phyloP scores from a whole-genome alignment of 306 rosid species.

The Potentilla sterilis region DNA sequence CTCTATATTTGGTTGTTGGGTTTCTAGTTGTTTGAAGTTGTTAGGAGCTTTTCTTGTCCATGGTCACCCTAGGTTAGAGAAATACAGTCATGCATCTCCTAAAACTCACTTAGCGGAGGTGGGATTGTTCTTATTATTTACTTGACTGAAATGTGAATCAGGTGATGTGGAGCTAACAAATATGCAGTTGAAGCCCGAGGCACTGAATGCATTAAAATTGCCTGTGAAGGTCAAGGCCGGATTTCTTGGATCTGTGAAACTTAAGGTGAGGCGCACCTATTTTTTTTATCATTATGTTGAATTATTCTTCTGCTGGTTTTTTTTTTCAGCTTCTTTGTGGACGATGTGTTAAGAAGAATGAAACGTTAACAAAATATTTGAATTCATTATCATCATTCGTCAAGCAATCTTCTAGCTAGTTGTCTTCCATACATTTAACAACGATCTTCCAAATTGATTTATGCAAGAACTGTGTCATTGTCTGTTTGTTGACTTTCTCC shows the following conservation, averaged over 20 bases:
- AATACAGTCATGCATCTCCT: neutral
- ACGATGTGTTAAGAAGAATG: neutral
- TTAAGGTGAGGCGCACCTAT: conserved; percentile 55
- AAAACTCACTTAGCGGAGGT: neutral
- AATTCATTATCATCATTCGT: neutral
- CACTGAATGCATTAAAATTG: conserved; percentile 87
- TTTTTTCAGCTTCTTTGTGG: neutral
- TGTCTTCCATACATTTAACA: neutral
- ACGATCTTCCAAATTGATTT: neutral
- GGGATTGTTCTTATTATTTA: neutral
- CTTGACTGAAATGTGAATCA: conserved; percentile 35
- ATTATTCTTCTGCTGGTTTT: conserved; percentile 7
- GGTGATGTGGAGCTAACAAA: conserved; percentile 98
- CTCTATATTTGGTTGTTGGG: no score
- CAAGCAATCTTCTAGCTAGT: conserved; percentile 2
- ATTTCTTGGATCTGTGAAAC: conserved; percentile 97
- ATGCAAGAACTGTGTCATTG: neutral
- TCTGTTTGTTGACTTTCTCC: neutral
- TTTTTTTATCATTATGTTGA: conserved; percentile 22
- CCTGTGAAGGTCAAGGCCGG: conserved; percentile 99
- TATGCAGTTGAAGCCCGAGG: conserved; percentile 99
- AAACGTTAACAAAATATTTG: neutral
- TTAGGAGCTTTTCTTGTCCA: neutral
- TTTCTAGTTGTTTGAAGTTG: neutral
- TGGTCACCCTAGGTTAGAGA: neutral